Evolutionary conservation across 2,329 filamentous ascomycete genomes (phyloP).

Genomic region (Lasiodiplodia citricola): DNA sequence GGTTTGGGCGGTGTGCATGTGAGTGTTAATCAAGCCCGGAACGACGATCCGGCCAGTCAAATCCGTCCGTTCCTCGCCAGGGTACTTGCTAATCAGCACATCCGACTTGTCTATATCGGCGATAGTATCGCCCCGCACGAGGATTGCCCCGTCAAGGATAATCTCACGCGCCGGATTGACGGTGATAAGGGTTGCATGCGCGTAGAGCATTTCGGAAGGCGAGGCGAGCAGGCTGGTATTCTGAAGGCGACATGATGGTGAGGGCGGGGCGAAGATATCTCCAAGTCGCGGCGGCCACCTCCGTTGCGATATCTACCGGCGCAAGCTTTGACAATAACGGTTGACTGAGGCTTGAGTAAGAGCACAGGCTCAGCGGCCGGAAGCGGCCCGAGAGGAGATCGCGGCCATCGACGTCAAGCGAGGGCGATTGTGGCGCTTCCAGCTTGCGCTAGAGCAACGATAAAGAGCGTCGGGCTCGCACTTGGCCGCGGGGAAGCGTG

Average conservation of each 20-base stretch:
- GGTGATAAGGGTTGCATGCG: conserved; percentile 59
- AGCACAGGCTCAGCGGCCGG: conserved; percentile 5
- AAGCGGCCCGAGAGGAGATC: conserved; percentile 19
- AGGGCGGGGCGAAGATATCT: not conserved
- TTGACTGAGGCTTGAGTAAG: not conserved
- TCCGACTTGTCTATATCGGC: conserved; percentile 50
- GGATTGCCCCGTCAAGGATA: conserved; percentile 54
- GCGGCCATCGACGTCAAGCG: not conserved
- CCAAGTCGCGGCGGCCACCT: conserved; percentile 3
- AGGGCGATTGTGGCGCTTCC: not conserved
- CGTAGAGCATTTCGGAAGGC: conserved; percentile 49
- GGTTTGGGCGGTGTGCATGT: conserved; percentile 57
- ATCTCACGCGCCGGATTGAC: conserved; percentile 54
- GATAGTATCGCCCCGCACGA: conserved; percentile 49
- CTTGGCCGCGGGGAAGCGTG: not conserved
- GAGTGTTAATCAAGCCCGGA: conserved; percentile 57
- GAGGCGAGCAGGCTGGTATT: not conserved
- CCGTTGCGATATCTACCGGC: not conserved
- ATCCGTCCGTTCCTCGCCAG: conserved; percentile 39
- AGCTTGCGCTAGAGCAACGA: not conserved
- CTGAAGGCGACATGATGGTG: not conserved
- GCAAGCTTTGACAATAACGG: not conserved
- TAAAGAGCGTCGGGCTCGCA: conserved; percentile 4
- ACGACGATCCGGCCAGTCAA: conserved; percentile 54
- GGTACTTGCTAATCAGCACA: conserved; percentile 38